phyloP scores from a whole-genome alignment of 73 alveolate genomes.

The Paramecium tetraurelia region DNA sequence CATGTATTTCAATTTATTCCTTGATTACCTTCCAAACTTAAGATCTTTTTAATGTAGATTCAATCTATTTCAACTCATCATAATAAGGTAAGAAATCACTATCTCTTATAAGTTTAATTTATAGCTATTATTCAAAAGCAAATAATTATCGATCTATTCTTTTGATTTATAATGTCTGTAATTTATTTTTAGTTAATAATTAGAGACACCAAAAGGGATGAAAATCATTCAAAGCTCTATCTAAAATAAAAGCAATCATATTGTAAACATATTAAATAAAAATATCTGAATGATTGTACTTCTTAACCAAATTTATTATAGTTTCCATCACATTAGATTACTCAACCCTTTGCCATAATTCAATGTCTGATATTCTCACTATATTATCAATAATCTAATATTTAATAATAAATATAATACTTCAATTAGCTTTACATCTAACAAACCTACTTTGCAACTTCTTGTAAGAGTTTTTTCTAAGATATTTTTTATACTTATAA shows the following conservation, averaged over 20 bases:
- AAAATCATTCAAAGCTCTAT: slow-evolving; percentile 42
- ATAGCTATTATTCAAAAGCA: neutral
- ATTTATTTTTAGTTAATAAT: neutral
- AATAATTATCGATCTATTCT: neutral
- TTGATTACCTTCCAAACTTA: neutral
- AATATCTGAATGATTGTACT: neutral
- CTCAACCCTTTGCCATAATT: neutral
- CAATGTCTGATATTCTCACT: neutral
- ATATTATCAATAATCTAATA: slow-evolving; percentile 19
- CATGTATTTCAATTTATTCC: neutral
- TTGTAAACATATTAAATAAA: neutral
- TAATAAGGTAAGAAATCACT: neutral
- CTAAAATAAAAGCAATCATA: neutral
- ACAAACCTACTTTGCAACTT: neutral
- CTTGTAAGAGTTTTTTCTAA: neutral
- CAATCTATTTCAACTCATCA: neutral
- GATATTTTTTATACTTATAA: neutral
- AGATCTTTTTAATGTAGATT: neutral
- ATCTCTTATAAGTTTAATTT: neutral
- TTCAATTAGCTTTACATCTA: neutral
- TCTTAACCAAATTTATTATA: neutral
- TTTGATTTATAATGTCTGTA: neutral
- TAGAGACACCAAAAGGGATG: slow-evolving; percentile 35
- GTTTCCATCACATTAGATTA: neutral
- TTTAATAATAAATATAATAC: neutral